Evolutionary conservation across 2,329 filamentous ascomycete species (phyloP).

Genomic region (Sporothrix brunneoviolacea): DNA sequence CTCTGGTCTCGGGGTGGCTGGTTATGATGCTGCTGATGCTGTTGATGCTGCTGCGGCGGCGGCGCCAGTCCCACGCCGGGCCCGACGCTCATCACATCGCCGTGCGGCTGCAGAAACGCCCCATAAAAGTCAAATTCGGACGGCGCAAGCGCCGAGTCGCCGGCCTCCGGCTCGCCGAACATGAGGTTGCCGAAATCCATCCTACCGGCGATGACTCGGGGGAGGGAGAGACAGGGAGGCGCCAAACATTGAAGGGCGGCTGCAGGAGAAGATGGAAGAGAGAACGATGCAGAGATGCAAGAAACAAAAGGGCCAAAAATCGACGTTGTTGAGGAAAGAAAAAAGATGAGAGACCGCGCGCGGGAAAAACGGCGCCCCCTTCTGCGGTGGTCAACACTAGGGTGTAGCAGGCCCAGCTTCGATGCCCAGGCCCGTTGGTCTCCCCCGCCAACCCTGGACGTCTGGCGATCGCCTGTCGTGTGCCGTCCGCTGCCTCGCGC

Average conservation of each 20-base stretch:
- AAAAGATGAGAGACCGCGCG: too few species aligned
- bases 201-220: background rate
- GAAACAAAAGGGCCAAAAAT: too few species aligned
- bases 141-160: slow-evolving; percentile 1
- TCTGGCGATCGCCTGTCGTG: background rate
- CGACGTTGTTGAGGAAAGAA: too few species aligned
- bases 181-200: slow-evolving; percentile 14
- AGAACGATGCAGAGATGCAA: slow-evolving; percentile 1
- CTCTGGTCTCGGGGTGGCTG: background rate
- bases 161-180: slow-evolving; percentile 7
- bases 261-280: background rate
- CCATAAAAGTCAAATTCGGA: slow-evolving; percentile 9
- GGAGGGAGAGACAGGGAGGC: background rate
- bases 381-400: too few species aligned
- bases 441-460: too few species aligned
- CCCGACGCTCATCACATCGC: background rate
- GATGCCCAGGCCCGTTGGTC: too few species aligned
- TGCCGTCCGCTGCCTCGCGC: background rate
- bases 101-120: slow-evolving; percentile 1
- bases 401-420: too few species aligned
- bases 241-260: too few species aligned
- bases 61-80: background rate
- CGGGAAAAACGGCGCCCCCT: too few species aligned
- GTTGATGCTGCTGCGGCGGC: slow-evolving; percentile 1
- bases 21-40: background rate